Evolutionary conservation across 2,329 filamentous ascomycete genomes (phyloP).

Genomic region (Apiospora arundinis): DNA sequence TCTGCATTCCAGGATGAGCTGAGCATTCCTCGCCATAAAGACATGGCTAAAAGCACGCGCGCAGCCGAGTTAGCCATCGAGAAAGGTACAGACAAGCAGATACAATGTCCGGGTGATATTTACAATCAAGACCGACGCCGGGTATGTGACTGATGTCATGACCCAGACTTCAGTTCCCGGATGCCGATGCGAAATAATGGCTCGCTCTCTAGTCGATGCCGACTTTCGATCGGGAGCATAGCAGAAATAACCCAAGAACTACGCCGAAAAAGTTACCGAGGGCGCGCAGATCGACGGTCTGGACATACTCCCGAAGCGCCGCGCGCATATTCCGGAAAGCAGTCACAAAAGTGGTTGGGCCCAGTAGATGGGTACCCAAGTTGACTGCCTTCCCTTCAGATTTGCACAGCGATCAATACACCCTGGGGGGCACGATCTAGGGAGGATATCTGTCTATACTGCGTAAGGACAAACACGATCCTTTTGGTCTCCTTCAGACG

Average conservation of each 20-base stretch:
- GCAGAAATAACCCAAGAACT: not conserved
- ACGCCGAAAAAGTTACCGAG: not conserved
- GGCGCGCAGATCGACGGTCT: not conserved
- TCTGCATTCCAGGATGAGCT: too few species aligned
- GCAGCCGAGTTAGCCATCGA: too few species aligned
- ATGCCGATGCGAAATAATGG: not conserved
- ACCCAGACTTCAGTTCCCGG: not conserved
- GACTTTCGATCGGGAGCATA: not conserved
- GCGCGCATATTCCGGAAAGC: not conserved
- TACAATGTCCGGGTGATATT: not conserved
- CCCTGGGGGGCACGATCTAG: slow-evolving; percentile 43
- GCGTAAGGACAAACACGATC: slow-evolving; percentile 43
- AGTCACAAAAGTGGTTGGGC: not conserved
- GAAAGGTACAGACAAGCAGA: too few species aligned
- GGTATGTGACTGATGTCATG: not conserved
- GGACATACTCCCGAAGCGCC: not conserved
- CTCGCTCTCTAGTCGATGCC: slow-evolving; percentile 1
- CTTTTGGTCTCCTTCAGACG: slow-evolving; percentile 38
- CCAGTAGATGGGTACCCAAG: not conserved
- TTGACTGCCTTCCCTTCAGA: slow-evolving; percentile 45
- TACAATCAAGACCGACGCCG: not conserved
- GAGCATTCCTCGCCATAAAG: too few species aligned
- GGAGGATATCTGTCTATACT: slow-evolving; percentile 38
- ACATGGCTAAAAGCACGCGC: too few species aligned
- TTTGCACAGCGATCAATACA: slow-evolving; percentile 40